Conservation (phyloP, 768 basidiomycete species). For the Russula griseocarnosa region DNA sequence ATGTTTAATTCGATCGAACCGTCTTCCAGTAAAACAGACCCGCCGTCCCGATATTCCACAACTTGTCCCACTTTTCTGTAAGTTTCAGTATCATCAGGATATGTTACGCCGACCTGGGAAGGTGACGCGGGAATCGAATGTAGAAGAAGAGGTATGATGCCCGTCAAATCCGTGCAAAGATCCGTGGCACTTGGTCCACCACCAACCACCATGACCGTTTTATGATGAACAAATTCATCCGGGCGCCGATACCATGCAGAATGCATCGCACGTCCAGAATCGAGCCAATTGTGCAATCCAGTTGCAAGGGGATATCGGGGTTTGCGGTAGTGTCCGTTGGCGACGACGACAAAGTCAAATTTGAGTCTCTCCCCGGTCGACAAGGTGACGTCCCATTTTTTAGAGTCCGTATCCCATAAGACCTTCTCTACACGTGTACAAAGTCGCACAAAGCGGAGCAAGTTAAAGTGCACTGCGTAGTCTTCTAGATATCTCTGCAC, state of each 20-base stretch:
- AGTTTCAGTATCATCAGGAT: slow-evolving; percentile 22
- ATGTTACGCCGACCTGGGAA: slow-evolving; percentile 33
- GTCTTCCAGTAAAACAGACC: slow-evolving; percentile 56
- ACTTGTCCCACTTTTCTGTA: slow-evolving; percentile 38
- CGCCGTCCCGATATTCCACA: slow-evolving; percentile 40
- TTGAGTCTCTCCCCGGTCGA: slow-evolving; percentile 36
- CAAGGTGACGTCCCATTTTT: slow-evolving; percentile 49
- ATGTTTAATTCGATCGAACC: slow-evolving; percentile 51
- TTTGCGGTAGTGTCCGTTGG: slow-evolving; percentile 68
- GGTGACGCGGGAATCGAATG: slow-evolving; percentile 47
- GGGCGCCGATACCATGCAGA: slow-evolving; percentile 66
- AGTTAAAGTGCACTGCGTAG: slow-evolving; percentile 59
- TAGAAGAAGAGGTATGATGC: slow-evolving; percentile 45
- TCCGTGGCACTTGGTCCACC: slow-evolving; percentile 64
- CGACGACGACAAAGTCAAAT: slow-evolving; percentile 67
- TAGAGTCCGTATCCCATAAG: slow-evolving; percentile 36
- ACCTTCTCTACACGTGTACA: slow-evolving; percentile 51
- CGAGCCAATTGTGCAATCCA: slow-evolving; percentile 59
- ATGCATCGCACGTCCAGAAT: slow-evolving; percentile 51
- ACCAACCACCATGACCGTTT: slow-evolving; percentile 46
- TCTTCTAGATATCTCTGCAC: slow-evolving; percentile 67
- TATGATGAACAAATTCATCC: slow-evolving; percentile 32
- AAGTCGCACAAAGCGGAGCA: slow-evolving; percentile 60
- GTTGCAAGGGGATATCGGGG: slow-evolving; percentile 60
- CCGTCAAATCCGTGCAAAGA: slow-evolving; percentile 55